A percentile compares a stretch with the other conserved stretches of the same genome.
Conservation (phyloP, 2,329 filamentous ascomycete genomes). For the Aurifilum marmelostoma region DNA sequence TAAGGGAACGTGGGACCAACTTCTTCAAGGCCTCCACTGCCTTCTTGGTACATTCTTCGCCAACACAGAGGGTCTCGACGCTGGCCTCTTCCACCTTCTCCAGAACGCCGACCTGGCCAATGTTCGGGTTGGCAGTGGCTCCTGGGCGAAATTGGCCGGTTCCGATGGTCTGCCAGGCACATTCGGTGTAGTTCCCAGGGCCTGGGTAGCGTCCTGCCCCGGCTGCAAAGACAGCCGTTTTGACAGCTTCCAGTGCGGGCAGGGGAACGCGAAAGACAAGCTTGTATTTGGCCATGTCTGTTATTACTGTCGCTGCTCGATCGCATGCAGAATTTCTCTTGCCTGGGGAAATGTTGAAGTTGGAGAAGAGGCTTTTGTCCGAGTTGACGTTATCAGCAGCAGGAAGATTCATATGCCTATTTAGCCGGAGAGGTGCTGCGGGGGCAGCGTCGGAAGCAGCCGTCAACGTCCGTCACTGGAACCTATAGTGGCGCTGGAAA, state of each 20-base stretch:
- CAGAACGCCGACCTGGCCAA: slow-evolving; percentile 60
- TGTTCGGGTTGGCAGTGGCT: slow-evolving; percentile 62
- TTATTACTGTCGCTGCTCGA: not conserved
- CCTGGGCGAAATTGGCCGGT: slow-evolving; percentile 70
- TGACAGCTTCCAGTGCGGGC: slow-evolving; percentile 50
- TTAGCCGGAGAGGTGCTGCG: not conserved
- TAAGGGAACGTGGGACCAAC: slow-evolving; percentile 48
- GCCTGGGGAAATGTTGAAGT: too few species aligned
- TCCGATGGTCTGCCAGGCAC: slow-evolving; percentile 55
- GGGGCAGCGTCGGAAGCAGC: not conserved
- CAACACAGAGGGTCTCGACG: slow-evolving; percentile 66
- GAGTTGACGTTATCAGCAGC: not conserved
- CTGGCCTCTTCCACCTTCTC: slow-evolving; percentile 63
- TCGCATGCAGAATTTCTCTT: not conserved
- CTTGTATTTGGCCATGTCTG: slow-evolving; percentile 29
- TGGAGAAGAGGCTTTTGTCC: not conserved
- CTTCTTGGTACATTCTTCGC: slow-evolving; percentile 57
- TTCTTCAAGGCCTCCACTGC: slow-evolving; percentile 67
- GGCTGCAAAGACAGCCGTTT: slow-evolving; percentile 59
- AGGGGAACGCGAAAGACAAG: slow-evolving; percentile 57
- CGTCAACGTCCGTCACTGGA: too few species aligned
- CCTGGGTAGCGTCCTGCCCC: slow-evolving; percentile 57
- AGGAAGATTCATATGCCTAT: not conserved
- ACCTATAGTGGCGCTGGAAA: too few species aligned
- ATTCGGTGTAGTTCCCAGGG: slow-evolving; percentile 54